Percentiles rank a stretch among this genome's conserved stretches.
phyloP scores from a whole-genome alignment of 2,329 filamentous ascomycete genomes.

The Ustilaginoidea virens region DNA sequence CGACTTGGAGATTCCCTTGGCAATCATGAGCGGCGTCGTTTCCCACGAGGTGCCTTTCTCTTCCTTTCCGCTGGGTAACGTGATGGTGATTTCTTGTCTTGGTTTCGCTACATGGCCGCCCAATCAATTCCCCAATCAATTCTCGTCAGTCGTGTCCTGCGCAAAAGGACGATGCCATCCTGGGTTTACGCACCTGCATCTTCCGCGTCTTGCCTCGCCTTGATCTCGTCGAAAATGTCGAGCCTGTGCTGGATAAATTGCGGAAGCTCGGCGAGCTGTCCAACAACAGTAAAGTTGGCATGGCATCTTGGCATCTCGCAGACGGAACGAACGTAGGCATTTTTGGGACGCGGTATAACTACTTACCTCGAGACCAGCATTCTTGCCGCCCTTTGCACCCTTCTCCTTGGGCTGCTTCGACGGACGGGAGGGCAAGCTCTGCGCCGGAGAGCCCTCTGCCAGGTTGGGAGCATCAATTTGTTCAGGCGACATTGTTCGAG shows the following conservation, averaged over 20 bases:
- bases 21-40: conserved; percentile 71
- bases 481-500: conserved; percentile 21
- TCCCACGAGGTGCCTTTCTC: conserved; percentile 74
- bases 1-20: conserved; percentile 69
- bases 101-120: conserved; percentile 41
- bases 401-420: conserved; percentile 22
- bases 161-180: background rate
- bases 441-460: conserved; percentile 17
- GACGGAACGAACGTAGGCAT: too few relatives aligned
- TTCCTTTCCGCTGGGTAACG: conserved; percentile 55
- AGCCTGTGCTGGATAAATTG: conserved; percentile 74
- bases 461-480: conserved; percentile 19
- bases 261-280: conserved; percentile 34
- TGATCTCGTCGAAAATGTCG: conserved; percentile 75
- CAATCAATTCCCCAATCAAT: background rate
- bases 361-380: conserved; percentile 36
- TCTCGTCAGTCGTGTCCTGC: background rate
- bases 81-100: conserved; percentile 58
- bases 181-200: conserved; percentile 26
- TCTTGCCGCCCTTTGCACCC: conserved; percentile 36
- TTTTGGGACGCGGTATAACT: conserved; percentile 7
- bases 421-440: conserved; percentile 19
- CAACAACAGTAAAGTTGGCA: conserved; percentile 8
- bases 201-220: conserved; percentile 70
- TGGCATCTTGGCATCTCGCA: too few relatives aligned